Evolutionary conservation across 192 early-diverging fungal species (phyloP), one percentile per base, ranked within the genome.

Genomic region (Oehlia diaphana): DNA sequence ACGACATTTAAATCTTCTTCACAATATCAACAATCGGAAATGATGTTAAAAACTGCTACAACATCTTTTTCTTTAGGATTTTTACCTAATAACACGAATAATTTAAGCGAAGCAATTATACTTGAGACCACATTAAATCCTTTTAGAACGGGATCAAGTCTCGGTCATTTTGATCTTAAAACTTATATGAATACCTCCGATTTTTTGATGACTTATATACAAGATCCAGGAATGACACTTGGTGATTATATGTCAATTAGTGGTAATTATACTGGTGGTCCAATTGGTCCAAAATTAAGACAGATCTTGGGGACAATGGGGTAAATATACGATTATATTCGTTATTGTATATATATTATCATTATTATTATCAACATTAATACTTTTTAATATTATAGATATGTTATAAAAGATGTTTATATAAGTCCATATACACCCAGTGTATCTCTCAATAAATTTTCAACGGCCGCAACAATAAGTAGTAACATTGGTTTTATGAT

Each of bases 151-250:
- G 85, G 85, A 8, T 86, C 85, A 1, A 78, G 79, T 42, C 26
- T 86, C 4, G 76, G 81, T 9, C 85, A 86, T 73, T 76, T 86
- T 62, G 85, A 86, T 49, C 72, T 79, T 47, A 19, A 14, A 5
- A 37, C 47, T 12, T 86, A 84, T 63, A 16, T 58, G 6, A 68
- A 76, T 23, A 74, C 76, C 4, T 33, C 61, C 5, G 83, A 86
- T 62, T 86, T 82, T 53, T 69, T 86, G 9, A 86, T 86, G 85
- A 72, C 74, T 10, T 86, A 84, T 47, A 70, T 78, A 67, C 42
- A 67, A 23, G 76, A 86, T 9, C 69, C 65, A 14, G 85, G 85
- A 44, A 64, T 86, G 23, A 50, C 69, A 26, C 39, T 86, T 31
- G 33, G 49, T 19, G 31, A 78, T 42, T 80, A 68, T 50, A 63